phyloP scores from a whole-genome alignment of 352 stramenopile genomes.

The Pythium insidiosum region DNA sequence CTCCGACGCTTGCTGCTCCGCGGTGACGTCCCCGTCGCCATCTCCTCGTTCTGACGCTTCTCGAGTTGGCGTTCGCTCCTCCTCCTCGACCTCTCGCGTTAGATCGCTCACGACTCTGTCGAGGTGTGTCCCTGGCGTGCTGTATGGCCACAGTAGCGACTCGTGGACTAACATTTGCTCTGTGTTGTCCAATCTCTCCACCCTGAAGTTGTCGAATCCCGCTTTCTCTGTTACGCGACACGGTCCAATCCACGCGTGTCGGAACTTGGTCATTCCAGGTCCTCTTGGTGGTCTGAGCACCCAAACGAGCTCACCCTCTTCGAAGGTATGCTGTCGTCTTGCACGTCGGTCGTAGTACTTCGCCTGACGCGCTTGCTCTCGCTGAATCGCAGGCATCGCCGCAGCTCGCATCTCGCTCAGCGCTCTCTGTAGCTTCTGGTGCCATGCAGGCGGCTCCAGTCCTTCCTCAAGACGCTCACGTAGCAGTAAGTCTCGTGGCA shows the following conservation, averaged over 20 bases:
- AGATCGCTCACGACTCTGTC: not conserved
- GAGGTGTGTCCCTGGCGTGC: not conserved
- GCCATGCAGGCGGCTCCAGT: not conserved
- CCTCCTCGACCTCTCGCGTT: not conserved
- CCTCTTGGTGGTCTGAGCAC: not conserved
- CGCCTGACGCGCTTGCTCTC: not conserved
- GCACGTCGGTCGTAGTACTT: not conserved
- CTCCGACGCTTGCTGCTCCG: too few species aligned
- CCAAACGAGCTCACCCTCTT: too few species aligned
- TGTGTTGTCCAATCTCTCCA: not conserved
- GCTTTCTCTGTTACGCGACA: not conserved
- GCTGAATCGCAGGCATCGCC: not conserved
- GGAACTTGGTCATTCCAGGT: not conserved
- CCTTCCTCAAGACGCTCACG: not conserved
- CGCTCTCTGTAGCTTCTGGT: not conserved
- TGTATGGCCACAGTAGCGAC: not conserved
- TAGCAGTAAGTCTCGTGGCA: not conserved
- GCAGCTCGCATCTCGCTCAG: not conserved
- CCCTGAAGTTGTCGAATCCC: conserved; percentile 1
- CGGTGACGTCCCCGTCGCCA: too few species aligned
- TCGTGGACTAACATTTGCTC: not conserved
- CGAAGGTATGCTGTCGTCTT: not conserved
- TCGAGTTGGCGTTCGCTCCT: too few species aligned
- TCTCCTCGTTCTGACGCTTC: too few species aligned
- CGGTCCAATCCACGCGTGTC: not conserved